A percentile compares a stretch with the other conserved stretches of the same genome.
Conservation (phyloP, 2,329 filamentous ascomycete genomes). For the Leptographium wingfieldii region DNA sequence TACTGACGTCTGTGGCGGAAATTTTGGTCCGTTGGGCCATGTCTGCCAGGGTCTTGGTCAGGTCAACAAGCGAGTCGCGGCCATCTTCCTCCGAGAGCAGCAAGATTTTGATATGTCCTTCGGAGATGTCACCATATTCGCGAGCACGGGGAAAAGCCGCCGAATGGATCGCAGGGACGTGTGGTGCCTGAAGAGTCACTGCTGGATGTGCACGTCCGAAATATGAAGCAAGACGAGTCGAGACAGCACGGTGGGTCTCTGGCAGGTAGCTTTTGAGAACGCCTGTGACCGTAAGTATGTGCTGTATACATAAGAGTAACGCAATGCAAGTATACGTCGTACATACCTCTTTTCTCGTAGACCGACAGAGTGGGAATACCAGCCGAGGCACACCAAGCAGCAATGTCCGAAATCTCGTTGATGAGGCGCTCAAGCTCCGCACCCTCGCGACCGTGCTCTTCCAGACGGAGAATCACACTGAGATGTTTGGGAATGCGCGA, state of each 20-base stretch:
- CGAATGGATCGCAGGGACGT: conserved; percentile 47
- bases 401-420: conserved; percentile 82
- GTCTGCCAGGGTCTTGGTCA: conserved; percentile 85
- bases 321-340: background rate
- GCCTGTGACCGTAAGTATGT: conserved; percentile 36
- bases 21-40: conserved; percentile 91
- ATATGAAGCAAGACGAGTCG: conserved; percentile 71
- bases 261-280: conserved; percentile 80
- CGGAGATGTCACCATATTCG: conserved; percentile 15
- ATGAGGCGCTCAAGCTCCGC: conserved; percentile 75
- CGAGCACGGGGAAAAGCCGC: conserved; percentile 24
- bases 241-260: conserved; percentile 69
- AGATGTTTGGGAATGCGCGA: conserved; percentile 70
- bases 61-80: conserved; percentile 83
- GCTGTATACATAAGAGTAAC: background rate
- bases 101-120: conserved; percentile 46
- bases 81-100: conserved; percentile 83
- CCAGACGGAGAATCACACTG: conserved; percentile 69
- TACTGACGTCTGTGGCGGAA: conserved; percentile 65
- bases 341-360: conserved; percentile 79
- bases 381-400: conserved; percentile 84
- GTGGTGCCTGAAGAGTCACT: conserved; percentile 60
- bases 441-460: conserved; percentile 54
- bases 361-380: conserved; percentile 80
- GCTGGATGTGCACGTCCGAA: conserved; percentile 65